Base-by-base conservation (phyloP, 352 stramenopile species). In the Phytophthora vignae region DNA sequence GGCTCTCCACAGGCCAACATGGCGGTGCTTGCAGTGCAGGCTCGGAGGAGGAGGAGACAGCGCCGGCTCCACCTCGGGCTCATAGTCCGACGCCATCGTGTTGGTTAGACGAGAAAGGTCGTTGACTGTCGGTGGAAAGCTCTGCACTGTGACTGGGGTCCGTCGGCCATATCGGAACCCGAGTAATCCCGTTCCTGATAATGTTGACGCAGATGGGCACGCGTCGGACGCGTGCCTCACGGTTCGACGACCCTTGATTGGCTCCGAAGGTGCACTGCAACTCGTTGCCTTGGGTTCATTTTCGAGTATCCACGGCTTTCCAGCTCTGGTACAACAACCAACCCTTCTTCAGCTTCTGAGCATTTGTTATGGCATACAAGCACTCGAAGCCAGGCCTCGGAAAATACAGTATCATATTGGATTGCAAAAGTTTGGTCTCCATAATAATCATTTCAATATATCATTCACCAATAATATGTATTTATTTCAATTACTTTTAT, bases 121-220 rank as follows among this genome's bases (percentile, higher is more conserved):
- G n/a, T n/a, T n/a, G n/a, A n/a, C 40, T 48, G 38, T 21, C 5
- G 17, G 12, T 17, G 61, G 61, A 54, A 67, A 67, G 55, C 46
- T 62, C 40, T 8, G 31, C 21, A 74, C 40, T 74, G 67, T 56
- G 53, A 38, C 49, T 3, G 42, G 40, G 1, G 40, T 48, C 11
- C 6, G 38, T 49, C 27, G 33, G 5, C 19, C 46, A 22, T 2
- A n/a, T 36, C 9, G 25, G 3, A 55, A 22, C 2, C 17, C n/a
- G 64, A 67, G 40, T 67, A 71, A 71, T 61, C 56, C 12, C n/a
- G 3, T 15, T 53, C 46, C 46, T 53, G n/a, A 48, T 48, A 14
- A 7, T 66, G 64, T 48, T 61, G 64, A 48, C 14, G 40, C 40
- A 1, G 40, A 19, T 4, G 61, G 57, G 48, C 64, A 67, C 64